phyloP scores from a whole-genome alignment of 495 filamentous ascomycete species.

The Neurospora tetrasperma region DNA sequence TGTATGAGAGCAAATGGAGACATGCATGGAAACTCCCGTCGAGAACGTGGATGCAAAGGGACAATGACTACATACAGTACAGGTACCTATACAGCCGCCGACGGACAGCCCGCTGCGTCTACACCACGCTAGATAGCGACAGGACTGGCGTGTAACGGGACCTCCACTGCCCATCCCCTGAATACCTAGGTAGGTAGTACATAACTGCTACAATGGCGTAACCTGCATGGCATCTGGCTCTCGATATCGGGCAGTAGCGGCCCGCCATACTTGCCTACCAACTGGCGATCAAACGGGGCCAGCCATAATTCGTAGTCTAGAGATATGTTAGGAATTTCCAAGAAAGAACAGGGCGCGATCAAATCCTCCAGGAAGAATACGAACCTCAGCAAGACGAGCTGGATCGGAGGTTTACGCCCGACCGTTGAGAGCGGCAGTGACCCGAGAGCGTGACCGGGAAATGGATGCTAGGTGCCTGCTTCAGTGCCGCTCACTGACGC shows the following conservation, averaged over 20 bases:
- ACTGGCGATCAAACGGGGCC: neutral
- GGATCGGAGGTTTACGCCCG: neutral
- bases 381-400: neutral
- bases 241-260: neutral
- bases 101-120: neutral
- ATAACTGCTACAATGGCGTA: neutral
- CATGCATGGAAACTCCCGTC: neutral
- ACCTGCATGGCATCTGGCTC: neutral
- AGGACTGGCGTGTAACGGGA: neutral
- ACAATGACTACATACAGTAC: neutral
- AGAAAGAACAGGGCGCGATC: neutral
- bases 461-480: conserved; percentile 4
- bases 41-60: neutral
- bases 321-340: neutral
- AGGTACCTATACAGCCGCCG: neutral
- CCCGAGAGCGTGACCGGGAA: conserved; percentile 1
- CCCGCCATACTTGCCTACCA: neutral
- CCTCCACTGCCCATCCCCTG: neutral
- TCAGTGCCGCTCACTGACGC: neutral
- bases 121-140: neutral
- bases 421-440: neutral
- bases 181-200: neutral
- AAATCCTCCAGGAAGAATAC: neutral
- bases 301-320: neutral
- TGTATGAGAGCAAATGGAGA: neutral